Conservation (phyloP, 2,329 filamentous ascomycete genomes). For the Phaeosphaeriaceae sp. region DNA sequence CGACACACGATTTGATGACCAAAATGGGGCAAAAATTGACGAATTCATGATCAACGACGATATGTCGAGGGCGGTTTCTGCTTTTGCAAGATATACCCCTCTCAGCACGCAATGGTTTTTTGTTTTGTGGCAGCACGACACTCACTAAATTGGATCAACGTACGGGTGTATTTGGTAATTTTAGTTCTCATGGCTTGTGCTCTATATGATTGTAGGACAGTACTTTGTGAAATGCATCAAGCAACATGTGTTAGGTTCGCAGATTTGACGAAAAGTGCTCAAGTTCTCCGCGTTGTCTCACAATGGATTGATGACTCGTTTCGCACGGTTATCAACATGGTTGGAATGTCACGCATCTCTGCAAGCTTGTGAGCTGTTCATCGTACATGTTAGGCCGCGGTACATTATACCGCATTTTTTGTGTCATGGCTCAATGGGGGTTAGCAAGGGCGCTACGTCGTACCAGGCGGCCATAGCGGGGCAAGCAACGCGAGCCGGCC, state of each 20-base stretch:
- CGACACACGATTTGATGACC: conserved; percentile 13
- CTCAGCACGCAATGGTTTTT: conserved; percentile 17
- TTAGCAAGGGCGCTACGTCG: conserved; percentile 7
- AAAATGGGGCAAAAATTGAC: conserved; percentile 19
- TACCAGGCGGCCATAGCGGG: conserved; percentile 15
- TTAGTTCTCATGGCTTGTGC: not conserved
- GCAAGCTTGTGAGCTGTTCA: no score
- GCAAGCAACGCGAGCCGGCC: conserved; percentile 19
- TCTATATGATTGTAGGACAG: not conserved
- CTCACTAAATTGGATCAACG: not conserved
- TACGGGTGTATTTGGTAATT: not conserved
- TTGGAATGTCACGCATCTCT: no score
- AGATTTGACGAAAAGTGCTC: not conserved
- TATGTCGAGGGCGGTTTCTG: conserved; percentile 32
- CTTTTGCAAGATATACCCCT: conserved; percentile 46
- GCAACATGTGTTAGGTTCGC: not conserved
- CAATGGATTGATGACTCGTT: not conserved
- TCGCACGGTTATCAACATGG: no score
- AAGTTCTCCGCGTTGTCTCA: not conserved
- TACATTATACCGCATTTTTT: not conserved
- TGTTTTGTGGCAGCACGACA: conserved; percentile 14
- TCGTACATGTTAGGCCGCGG: no score
- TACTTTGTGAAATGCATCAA: not conserved
- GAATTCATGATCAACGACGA: conserved; percentile 36
- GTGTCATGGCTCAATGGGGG: conserved; percentile 8